A percentile compares a stretch with the other conserved stretches of the same genome.
These are phyloP conservation scores for Penicillium psychrofluorescens DNA, from an alignment of 495 filamentous ascomycete species.

Conservation along the genomic window DNA sequence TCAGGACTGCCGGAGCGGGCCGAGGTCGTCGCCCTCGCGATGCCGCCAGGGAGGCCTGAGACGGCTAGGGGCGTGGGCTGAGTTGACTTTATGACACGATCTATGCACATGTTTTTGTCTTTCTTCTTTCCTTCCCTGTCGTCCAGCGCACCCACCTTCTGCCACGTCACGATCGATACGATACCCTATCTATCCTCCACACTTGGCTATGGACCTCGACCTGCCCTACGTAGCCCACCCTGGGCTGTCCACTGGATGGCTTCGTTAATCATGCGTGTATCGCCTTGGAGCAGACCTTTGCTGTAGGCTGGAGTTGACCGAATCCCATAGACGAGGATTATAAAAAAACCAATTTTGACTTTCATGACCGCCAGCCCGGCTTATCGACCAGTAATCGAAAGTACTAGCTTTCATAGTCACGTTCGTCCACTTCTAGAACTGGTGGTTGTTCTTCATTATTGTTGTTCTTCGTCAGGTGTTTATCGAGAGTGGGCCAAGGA, in stretches of 20 bases:
- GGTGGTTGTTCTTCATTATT: no score
- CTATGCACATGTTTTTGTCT: constrained; percentile 8
- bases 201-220: constrained; percentile 9
- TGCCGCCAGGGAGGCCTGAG: constrained; percentile 19
- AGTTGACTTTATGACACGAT: constrained; percentile 24
- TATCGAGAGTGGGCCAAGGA: not conserved
- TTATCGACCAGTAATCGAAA: no score
- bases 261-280: constrained; percentile 1
- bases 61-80: constrained; percentile 4
- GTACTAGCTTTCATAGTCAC: no score
- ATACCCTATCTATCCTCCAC: constrained; percentile 21
- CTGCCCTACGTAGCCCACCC: constrained; percentile 4
- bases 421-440: no score
- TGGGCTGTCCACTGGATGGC: constrained; percentile 6
- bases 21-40: constrained; percentile 30
- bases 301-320: no score
- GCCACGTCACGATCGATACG: constrained; percentile 23
- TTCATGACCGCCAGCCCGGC: no score
- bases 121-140: constrained; percentile 11
- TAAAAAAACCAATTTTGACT: no score
- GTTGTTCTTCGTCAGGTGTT: no score
- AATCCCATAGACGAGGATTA: no score
- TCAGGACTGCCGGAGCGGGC: constrained; percentile 33
- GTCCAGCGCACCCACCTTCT: constrained; percentile 20
- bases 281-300: not conserved